These are phyloP conservation scores for Bocquillonia castaneifolia DNA, from an alignment of 441 rosid genomes.

Conservation along the genomic window DNA sequence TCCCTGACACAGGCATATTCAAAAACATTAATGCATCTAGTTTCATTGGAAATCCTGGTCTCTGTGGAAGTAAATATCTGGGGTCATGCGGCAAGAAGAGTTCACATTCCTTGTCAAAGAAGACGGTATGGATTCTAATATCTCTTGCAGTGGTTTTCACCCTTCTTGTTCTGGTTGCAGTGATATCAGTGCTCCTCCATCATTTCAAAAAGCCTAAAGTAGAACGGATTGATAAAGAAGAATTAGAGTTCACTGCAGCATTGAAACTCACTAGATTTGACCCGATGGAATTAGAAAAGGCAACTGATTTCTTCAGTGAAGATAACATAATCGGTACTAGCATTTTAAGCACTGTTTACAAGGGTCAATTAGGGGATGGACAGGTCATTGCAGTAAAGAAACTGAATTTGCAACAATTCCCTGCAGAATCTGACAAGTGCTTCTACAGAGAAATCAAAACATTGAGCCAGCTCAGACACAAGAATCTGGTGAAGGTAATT, in stretches of 20 bases:
- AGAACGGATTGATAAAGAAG: slow-evolving; percentile 28
- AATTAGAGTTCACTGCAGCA: slow-evolving; percentile 42
- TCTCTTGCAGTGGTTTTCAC: slow-evolving; percentile 41
- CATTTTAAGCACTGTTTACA: slow-evolving; percentile 80
- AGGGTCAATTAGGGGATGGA: slow-evolving; percentile 58
- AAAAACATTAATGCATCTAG: slow-evolving; percentile 37
- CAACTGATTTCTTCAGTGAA: slow-evolving; percentile 51
- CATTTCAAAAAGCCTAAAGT: slow-evolving; percentile 28
- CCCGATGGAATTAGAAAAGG: slow-evolving; percentile 47
- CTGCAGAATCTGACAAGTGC: slow-evolving; percentile 59
- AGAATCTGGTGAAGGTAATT: slow-evolving; percentile 63
- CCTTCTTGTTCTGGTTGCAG: slow-evolving; percentile 31
- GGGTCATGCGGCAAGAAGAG: slow-evolving; percentile 42
- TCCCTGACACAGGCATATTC: slow-evolving; percentile 69
- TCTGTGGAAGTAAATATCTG: slow-evolving; percentile 52
- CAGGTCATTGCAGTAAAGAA: slow-evolving; percentile 60
- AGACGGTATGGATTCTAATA: slow-evolving; percentile 31
- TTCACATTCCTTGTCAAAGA: slow-evolving; percentile 43
- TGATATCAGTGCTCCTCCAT: slow-evolving; percentile 28
- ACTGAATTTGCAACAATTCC: slow-evolving; percentile 60
- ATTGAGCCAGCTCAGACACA: slow-evolving; percentile 61
- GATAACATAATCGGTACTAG: slow-evolving; percentile 60
- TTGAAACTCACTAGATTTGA: slow-evolving; percentile 55
- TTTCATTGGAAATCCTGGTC: slow-evolving; percentile 57
- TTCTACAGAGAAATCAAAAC: slow-evolving; percentile 73